Evolutionary conservation across 2,329 filamentous ascomycete species (phyloP), one percentile per base, ranked within the genome.

Genomic region (Trichoderma pleuroti): DNA sequence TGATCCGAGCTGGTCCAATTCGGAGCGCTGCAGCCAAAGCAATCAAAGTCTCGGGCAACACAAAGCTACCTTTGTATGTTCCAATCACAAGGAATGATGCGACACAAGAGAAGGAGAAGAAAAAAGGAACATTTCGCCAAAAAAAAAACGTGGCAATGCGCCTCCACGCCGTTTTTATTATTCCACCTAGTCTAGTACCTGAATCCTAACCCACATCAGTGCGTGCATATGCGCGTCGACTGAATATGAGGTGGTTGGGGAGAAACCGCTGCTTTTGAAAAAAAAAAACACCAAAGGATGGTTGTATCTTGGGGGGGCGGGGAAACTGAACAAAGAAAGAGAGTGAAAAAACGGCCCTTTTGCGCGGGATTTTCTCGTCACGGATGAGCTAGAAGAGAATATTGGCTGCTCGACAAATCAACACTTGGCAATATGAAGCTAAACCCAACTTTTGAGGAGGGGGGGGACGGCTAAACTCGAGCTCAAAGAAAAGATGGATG

Each of bases 181-280:
- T 54, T 59, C 28, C 34, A 57, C 56, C 18, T 57, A 18, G 16
- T 59, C 28, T 11, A 60, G 30, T 42, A 42, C 39, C 39, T 42
- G 39, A 42, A 42, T n/a, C 18, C 39, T 16, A 42, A n/a, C 39
- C 30, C 63, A 28, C 5, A 5, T 5, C 5, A 28, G 26, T 28
- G 26, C 26, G n/a, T 65, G 34, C 63, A 34, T 34, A 52, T 24
- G 21, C 46, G 46, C 46, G 46, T 52, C 46, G 6, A 52, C 46
- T 2, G 60, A 65, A 57, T 70, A 64, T 65, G 68, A 65, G 68
- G 68, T 70, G 68, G 68, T 70, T 70, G 68, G 68, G 56, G 3
- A 60, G 54, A 30, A 34, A 36, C 39, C 14, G 34, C n/a, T 46
- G 57, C 14, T 46, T 67, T n/a, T n/a, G n/a, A n/a, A n/a, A n/a